Percentiles rank a stretch among this genome's conserved stretches.
Evolutionary conservation across 148 eudicot genomes (phyloP).

Genomic region (Camellia sinensis): DNA sequence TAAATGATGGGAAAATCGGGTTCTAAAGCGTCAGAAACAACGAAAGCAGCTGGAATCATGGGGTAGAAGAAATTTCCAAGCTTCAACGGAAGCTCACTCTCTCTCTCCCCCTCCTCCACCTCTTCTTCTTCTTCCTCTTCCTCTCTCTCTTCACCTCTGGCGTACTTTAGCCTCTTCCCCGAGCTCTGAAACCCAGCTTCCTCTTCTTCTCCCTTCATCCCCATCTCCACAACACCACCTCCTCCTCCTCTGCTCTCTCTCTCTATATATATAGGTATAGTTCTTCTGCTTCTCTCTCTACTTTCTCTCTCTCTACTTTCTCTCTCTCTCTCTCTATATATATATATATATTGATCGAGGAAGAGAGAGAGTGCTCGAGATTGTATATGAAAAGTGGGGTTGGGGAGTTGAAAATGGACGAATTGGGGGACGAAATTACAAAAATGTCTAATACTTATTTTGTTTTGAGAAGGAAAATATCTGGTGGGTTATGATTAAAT

Average conservation of each 20-base stretch:
- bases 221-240: constrained; percentile 31
- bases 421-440: too few species aligned
- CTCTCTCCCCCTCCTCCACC: constrained; percentile 8
- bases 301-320: too few species aligned
- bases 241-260: not conserved
- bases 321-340: too few species aligned
- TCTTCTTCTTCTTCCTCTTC: constrained; percentile 20
- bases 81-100: constrained; percentile 20
- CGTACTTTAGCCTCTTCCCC: constrained; percentile 52
- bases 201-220: constrained; percentile 21
- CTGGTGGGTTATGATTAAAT: too few species aligned
- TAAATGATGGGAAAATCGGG: constrained; percentile 73
- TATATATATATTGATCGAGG: too few species aligned
- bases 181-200: constrained; percentile 15
- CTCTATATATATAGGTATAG: not conserved
- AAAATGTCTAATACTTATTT: too few species aligned
- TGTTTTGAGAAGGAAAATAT: too few species aligned
- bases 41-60: constrained; percentile 55
- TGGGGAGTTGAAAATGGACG: too few species aligned
- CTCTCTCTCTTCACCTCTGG: constrained; percentile 16
- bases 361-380: too few species aligned
- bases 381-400: too few species aligned
- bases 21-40: constrained; percentile 79
- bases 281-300: not conserved
- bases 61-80: constrained; percentile 28